Base-by-base conservation (phyloP, 768 basidiomycete species). In the Pisolithus albus region DNA sequence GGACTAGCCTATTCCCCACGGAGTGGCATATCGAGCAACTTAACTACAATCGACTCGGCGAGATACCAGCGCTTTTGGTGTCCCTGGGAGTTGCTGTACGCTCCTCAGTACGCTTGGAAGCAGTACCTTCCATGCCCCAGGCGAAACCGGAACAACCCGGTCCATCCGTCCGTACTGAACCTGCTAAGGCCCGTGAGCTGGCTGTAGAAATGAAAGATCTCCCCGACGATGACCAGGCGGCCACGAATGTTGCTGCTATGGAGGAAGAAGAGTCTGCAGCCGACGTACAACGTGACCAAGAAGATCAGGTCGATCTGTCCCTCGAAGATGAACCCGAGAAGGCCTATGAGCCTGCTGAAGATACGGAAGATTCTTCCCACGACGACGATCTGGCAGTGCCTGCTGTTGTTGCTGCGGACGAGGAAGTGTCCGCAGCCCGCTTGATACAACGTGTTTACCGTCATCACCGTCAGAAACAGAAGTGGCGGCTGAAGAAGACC, bases 61-160 rank as follows among this genome's bases (percentile, higher is more conserved):
- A 72, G 5, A 61, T 75, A 11, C 66, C 64, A 0, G 42, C 43
- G 11, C 47, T 73, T 19, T 47, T 74, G 7, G 55, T 57, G 9
- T 41, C 60, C 13, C 55, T 51, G 7, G 45, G 56, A 10, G 53
- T 55, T 3, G 24, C 40, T 15, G 58, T 58, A 32, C 57, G 50
- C 7, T 56, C 59, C 3, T 47, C 57, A 8, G 46, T 62, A 5
- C 53, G 51, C 23, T 47, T 48, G 10, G 57, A 59, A 5, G 61
- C 56, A 4, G 56, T 59, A 11, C 46, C 56, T 7, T 64, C 57
- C 47, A 44, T 62, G 23, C 59, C 63, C 15, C 46, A 51, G 28
- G 36, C 11, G 13, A 34, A 34, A 15, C 34, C 34, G 13, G 34
- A 36, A 47, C 40, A 41, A 18, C 28, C 39, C 7, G 1, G 15